Base-by-base conservation (phyloP, 371 early-diverging fungal species). In the Rhizopus sp. region DNA sequence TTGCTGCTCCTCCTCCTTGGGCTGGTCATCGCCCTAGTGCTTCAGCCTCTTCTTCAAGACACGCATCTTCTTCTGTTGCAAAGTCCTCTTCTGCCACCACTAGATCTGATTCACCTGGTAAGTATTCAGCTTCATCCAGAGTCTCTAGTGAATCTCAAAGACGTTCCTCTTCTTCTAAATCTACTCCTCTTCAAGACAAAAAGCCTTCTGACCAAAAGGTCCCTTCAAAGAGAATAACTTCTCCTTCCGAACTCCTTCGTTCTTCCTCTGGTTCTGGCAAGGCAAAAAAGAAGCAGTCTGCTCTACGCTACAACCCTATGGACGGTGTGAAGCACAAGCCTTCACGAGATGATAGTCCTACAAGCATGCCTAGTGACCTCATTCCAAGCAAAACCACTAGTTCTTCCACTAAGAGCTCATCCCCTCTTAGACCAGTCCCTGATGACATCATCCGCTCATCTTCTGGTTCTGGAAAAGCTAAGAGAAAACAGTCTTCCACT, bases 401-500 rank as follows among this genome's bases (percentile, higher is more conserved):
- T 23, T 23, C 23, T 2, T 23, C 23, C 23, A 23, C 23, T 23
- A 23, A 23, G 2, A 23, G 23, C 23, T 23, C 23, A 23, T 23
- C 23, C 2, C 23, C 23, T 23, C 23, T 23, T 23, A 50, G 40
- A 30, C 38, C 41, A 15, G 31, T 32, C 32, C 49, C 49, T 1
- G 15, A n/a, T 48, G 46, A 30, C 17, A 48, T 31, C 32, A 48
- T 13, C 32, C 50, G 37, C 31, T 51, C 58, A 16, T 51, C 58
- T 31, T 50, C 58, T 16, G 31, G 30, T 51, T 48, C 49, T 23
- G 23, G 23, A 23, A 23, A 23, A 23, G 23, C 23, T 23, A 23
- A 23, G 2, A 23, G 23, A 23, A 23, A 23, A 23, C 23, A 23
- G 23, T 23, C 23, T 23, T 23, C 23, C 23, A 2, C 2, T 23